Conservation (phyloP, 2,329 filamentous ascomycete genomes). For the Metarhizium album region DNA sequence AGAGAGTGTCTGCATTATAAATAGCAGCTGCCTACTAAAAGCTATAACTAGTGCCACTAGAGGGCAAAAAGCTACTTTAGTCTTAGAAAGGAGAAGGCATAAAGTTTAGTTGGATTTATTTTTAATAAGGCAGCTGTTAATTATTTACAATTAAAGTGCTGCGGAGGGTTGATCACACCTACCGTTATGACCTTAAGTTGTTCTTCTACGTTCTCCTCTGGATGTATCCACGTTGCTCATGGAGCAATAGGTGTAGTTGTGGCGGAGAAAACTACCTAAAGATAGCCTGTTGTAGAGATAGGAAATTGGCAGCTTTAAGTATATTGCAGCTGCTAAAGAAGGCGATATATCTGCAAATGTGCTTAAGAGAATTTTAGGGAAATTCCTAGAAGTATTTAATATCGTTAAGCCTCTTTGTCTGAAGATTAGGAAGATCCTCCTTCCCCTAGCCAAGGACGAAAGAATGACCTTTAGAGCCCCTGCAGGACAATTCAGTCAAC, state of each 20-base stretch:
- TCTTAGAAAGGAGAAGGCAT: too few relatives aligned
- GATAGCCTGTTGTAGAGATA: constrained; percentile 5
- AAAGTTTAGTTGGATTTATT: too few relatives aligned
- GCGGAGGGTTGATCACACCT: constrained; percentile 15
- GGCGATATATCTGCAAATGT: constrained; percentile 3
- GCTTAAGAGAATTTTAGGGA: constrained; percentile 1
- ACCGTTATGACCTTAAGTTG: constrained; percentile 7
- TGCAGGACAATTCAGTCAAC: too few relatives aligned
- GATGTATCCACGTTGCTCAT: constrained; percentile 7
- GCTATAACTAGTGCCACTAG: too few relatives aligned
- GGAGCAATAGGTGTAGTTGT: neutral
- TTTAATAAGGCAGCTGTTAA: too few relatives aligned
- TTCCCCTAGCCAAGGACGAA: neutral
- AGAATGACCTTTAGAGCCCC: neutral
- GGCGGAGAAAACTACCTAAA: neutral
- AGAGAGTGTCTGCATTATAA: too few relatives aligned
- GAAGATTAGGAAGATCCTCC: neutral
- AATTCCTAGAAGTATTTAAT: constrained; percentile 10
- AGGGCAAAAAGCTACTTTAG: too few relatives aligned
- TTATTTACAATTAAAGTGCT: too few relatives aligned
- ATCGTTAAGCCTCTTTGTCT: constrained; percentile 10
- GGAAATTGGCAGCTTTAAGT: constrained; percentile 5
- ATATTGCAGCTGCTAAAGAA: constrained; percentile 6
- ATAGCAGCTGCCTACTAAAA: too few relatives aligned
- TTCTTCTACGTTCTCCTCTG: too few relatives aligned